Evolutionary conservation across 2,329 filamentous ascomycete species (phyloP).

Genomic region (Elsinoe perseae): DNA sequence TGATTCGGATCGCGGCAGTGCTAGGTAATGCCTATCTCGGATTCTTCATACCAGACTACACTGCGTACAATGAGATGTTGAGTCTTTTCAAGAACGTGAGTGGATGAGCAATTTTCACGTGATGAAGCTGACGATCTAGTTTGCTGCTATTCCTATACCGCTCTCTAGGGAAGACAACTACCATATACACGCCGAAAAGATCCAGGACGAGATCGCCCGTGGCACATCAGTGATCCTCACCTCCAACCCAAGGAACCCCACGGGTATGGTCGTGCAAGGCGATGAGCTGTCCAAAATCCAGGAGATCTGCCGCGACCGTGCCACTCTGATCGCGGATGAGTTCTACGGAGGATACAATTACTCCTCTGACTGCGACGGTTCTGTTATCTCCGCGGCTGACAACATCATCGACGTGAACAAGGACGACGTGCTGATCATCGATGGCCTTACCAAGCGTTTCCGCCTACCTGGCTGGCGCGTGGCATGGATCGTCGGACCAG

Average conservation of each 20-base stretch:
- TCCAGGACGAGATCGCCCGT: constrained; percentile 54
- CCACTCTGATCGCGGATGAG: constrained; percentile 90
- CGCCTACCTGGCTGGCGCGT: constrained; percentile 93
- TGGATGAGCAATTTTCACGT: constrained; percentile 14
- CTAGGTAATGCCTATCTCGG: constrained; percentile 75
- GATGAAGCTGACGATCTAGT: constrained; percentile 42
- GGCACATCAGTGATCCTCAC: constrained; percentile 69
- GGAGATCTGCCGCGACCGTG: constrained; percentile 81
- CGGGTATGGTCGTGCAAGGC: constrained; percentile 76
- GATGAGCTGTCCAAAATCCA: constrained; percentile 85
- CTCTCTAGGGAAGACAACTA: constrained; percentile 80
- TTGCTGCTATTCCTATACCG: constrained; percentile 78
- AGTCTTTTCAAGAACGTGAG: constrained; percentile 80
- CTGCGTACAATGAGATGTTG: constrained; percentile 96
- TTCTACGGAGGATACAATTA: constrained; percentile 96
- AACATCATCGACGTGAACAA: constrained; percentile 85
- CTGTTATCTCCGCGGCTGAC: constrained; percentile 78
- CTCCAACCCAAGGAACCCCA: constrained; percentile 92
- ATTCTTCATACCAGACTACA: constrained; percentile 75
- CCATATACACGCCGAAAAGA: constrained; percentile 87
- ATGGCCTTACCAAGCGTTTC: constrained; percentile 94
- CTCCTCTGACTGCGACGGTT: constrained; percentile 81
- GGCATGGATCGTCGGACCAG: constrained; percentile 90
- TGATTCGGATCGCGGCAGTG: constrained; percentile 92
- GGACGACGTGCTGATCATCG: constrained; percentile 80